Conservation (phyloP, 1,284 basidiomycete genomes). For the Irpex rosettiformis region DNA sequence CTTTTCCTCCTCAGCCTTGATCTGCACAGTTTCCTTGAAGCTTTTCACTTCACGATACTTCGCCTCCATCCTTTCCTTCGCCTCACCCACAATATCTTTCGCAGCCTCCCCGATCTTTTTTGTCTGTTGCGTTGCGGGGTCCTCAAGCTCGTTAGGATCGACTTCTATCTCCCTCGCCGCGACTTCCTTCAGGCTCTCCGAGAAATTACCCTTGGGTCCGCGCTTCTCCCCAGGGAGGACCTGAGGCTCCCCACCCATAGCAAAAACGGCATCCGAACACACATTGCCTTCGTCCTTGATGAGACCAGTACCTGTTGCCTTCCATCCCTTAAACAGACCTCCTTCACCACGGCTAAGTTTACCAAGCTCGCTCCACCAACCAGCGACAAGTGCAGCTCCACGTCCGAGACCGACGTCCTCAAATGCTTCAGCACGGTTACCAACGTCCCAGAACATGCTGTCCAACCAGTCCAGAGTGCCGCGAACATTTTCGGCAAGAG, state of each 20-base stretch:
- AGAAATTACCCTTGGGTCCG: slow-evolving; percentile 55
- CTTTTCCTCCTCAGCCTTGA: slow-evolving; percentile 43
- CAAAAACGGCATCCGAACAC: slow-evolving; percentile 42
- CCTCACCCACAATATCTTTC: slow-evolving; percentile 26
- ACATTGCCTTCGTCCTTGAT: slow-evolving; percentile 44
- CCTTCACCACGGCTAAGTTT: slow-evolving; percentile 39
- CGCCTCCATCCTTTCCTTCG: slow-evolving; percentile 32
- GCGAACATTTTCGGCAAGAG: slow-evolving; percentile 51
- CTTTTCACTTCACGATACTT: slow-evolving; percentile 38
- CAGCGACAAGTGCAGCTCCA: slow-evolving; percentile 47
- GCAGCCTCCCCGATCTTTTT: slow-evolving; percentile 14
- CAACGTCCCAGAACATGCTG: slow-evolving; percentile 53
- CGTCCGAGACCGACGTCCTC: slow-evolving; percentile 53
- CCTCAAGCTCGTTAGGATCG: slow-evolving; percentile 22
- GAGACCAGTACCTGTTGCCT: slow-evolving; percentile 57
- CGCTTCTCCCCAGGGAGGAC: slow-evolving; percentile 59
- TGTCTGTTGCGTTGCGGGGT: slow-evolving; percentile 15
- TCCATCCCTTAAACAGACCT: slow-evolving; percentile 40
- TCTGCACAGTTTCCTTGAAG: slow-evolving; percentile 44
- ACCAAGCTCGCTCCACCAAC: slow-evolving; percentile 64
- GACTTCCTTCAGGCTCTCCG: slow-evolving; percentile 40
- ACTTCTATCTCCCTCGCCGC: slow-evolving; percentile 21
- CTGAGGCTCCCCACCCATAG: slow-evolving; percentile 69
- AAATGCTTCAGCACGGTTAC: slow-evolving; percentile 55
- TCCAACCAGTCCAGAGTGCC: slow-evolving; percentile 48